Conservation (phyloP, 2,329 filamentous ascomycete species). For the Botryotinia globosa region DNA sequence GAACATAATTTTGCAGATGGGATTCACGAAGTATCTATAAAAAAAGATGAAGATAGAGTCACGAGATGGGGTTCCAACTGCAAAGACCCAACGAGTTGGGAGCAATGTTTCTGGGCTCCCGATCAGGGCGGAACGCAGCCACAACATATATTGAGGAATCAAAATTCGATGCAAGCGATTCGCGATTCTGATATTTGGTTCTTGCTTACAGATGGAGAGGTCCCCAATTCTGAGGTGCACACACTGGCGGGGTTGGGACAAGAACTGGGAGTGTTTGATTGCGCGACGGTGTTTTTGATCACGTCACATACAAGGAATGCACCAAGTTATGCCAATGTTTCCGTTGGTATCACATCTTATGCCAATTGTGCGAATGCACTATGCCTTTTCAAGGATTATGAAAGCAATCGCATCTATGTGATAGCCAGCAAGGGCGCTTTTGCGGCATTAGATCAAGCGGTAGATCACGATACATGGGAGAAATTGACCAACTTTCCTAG, state of each 20-base stretch:
- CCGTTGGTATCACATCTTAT: conserved; percentile 2
- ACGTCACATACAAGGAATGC: background rate
- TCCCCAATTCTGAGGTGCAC: background rate
- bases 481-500: background rate
- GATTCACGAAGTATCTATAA: background rate
- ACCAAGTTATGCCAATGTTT: background rate
- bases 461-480: background rate
- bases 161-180: background rate
- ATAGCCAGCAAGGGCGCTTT: conserved; percentile 5
- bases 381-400: background rate
- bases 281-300: background rate
- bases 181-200: background rate
- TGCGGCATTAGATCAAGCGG: background rate
- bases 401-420: background rate
- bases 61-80: conserved; percentile 4
- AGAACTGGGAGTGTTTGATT: background rate
- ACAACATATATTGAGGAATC: background rate
- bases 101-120: background rate
- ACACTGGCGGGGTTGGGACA: background rate
- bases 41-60: background rate
- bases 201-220: conserved; percentile 1
- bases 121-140: background rate
- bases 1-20: background rate
- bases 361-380: background rate
- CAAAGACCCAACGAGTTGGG: background rate